Base-by-base conservation (phyloP, 2,329 filamentous ascomycete genomes). In the Phyllosticta capitalensis region DNA sequence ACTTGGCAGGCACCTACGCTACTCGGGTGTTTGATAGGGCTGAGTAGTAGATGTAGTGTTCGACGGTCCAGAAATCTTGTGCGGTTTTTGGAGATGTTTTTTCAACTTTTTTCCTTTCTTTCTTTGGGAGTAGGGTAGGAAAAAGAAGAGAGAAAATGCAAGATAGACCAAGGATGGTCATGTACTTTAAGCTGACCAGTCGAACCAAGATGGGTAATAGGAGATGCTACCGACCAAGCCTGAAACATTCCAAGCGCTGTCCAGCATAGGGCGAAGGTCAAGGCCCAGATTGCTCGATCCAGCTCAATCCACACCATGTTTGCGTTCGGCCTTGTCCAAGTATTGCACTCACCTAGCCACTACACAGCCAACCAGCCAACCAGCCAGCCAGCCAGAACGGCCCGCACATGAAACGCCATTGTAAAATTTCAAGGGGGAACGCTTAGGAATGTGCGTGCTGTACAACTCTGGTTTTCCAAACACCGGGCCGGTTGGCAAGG, bases 391-490 rank as follows among this genome's bases (percentile, higher is more conserved):
- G 38, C 14, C 17, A 45, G 38, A 45, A 45, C 7, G 38, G 38
- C 38, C 24, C 38, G 38, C 38, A 45, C 38, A 45, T 45, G 38
- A 45, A 45, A 45, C 38, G 38, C 38, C 38, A 45, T 45, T 45
- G 38, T 45, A 45, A 45, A 45, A 45, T 45, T 45, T 45, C 38
- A 12, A 45, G 38, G 38, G 38, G 38, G 38, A 45, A 45, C 14
- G 38, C 38, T 10, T 20, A 14, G 58, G 58, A 59, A 59, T 59
- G 58, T 55, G 22, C 48, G 53, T 48, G 48, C 48, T 59, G 58
- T 59, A 48, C 26, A 12, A 59, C 58, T 45, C 14, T n/a, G 38
- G 38, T 17, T 5, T 21, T 50, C 48, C 48, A 59, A 59, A 59
- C 48, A 52, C 24, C 26, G 20, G 50, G 20, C 19, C 50, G 17